Base-by-base conservation (phyloP, 2,329 filamentous ascomycete species). In the Sporothrix protearum region DNA sequence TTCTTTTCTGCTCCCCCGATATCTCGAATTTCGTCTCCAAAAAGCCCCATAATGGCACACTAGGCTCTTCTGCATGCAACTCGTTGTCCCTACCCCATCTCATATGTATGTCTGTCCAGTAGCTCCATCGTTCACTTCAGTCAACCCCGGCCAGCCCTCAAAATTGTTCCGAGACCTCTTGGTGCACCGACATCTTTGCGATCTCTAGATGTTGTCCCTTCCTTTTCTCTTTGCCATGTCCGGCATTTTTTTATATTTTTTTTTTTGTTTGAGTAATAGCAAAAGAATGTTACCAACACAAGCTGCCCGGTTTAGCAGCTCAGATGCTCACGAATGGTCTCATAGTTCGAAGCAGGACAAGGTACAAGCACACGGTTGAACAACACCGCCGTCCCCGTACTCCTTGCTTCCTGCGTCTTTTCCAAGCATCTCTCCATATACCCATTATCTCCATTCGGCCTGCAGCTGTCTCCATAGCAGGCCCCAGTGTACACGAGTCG, bases 161-260 rank as follows among this genome's bases (percentile, higher is more conserved):
- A 57, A 47, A 57, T 7, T 33, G 16, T 63, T 63, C 68, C 19
- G 42, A 63, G 68, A 70, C 68, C 57, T 70, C 69, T 53, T 42
- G 45, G 67, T 63, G 51, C 53, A 63, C 39, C 42, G 30, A 8
- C 14, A 22, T 36, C 16, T 53, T 42, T 59, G 33, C 7, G 61
- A 47, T 47, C 61, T 47, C 61, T 14, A 45, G 47, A 28, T 19
- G 12, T 12, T 25, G 8, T n/a, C 53, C 36, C 12, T 36, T 33
- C 9, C 1, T 30, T 1, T 28, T 16, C 1, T 64, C 47, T 4
- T 19, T 22, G 22, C 9, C 6, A 2, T 30, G 10, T 30, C 30
- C 14, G 14, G 42, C 6, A 45, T 45, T 14, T 14, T n/a, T 22
- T 33, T 36, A 45, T 45, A 3, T 14, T n/a, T 22, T 33, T 36